These are phyloP conservation scores for Solanum peruvianum DNA, from an alignment of 257 asterid genomes.

Conservation along the genomic window DNA sequence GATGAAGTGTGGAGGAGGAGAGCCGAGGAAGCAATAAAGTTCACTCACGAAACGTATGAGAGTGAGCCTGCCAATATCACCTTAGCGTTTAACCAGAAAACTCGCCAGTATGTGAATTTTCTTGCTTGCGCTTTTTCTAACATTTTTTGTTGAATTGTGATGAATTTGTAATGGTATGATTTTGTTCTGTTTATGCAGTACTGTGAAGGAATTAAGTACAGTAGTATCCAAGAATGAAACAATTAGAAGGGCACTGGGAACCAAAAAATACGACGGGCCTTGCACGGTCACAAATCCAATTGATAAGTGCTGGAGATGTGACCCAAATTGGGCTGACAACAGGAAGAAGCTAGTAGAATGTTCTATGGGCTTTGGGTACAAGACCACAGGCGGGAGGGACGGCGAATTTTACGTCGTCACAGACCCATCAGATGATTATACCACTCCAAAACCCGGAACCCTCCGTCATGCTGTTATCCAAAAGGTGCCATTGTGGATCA, in stretches of 20 bases:
- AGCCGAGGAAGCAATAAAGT: slow-evolving; percentile 30
- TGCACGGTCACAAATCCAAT: slow-evolving; percentile 51
- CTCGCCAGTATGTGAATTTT: slow-evolving; percentile 9
- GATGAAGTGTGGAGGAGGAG: slow-evolving; percentile 27
- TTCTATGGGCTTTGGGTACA: slow-evolving; percentile 21
- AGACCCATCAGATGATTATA: slow-evolving; percentile 12
- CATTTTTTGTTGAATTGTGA: background rate
- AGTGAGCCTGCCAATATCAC: slow-evolving; percentile 28
- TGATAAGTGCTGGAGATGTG: slow-evolving; percentile 29
- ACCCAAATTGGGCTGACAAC: slow-evolving; percentile 17
- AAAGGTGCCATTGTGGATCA: slow-evolving; percentile 24
- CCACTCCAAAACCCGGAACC: slow-evolving; percentile 22
- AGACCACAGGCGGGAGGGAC: slow-evolving; percentile 16
- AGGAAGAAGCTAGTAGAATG: slow-evolving; percentile 21
- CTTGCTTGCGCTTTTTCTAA: too few relatives aligned
- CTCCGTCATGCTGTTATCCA: slow-evolving; percentile 30
- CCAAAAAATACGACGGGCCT: slow-evolving; percentile 15
- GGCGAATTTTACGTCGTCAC: slow-evolving; percentile 9
- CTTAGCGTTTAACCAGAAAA: slow-evolving; percentile 18
- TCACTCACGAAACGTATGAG: slow-evolving; percentile 28
- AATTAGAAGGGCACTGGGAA: slow-evolving; percentile 24
- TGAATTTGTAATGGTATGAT: background rate
- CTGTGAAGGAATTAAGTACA: slow-evolving; percentile 8
- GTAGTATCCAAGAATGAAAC: slow-evolving; percentile 7
- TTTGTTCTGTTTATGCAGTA: background rate